Percentiles rank a stretch among this genome's conserved stretches.
phyloP scores from a whole-genome alignment of 2,329 filamentous ascomycete genomes.

The Paecilomyces formosus region DNA sequence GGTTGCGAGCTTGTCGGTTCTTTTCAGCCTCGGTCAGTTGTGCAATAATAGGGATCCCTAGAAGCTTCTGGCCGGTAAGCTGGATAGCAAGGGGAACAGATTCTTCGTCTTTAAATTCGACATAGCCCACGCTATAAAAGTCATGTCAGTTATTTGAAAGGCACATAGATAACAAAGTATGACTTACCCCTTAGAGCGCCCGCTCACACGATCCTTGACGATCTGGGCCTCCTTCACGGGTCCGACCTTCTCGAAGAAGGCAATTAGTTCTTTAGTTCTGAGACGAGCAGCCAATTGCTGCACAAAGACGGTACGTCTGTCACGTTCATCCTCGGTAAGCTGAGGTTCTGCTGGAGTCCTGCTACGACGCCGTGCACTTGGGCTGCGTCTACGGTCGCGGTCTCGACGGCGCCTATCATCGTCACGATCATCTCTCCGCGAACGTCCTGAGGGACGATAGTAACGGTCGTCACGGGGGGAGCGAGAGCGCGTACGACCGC shows the following conservation, averaged over 20 bases:
- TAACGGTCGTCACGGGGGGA: conserved; percentile 58
- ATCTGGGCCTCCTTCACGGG: conserved; percentile 96
- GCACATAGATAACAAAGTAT: conserved; percentile 27
- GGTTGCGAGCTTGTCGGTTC: conserved; percentile 87
- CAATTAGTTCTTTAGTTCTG: conserved; percentile 83
- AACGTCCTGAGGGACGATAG: conserved; percentile 44
- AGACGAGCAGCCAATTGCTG: conserved; percentile 94
- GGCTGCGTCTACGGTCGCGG: conserved; percentile 44
- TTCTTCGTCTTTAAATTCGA: conserved; percentile 96
- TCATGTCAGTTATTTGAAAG: conserved; percentile 3
- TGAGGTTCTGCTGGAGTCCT: conserved; percentile 58
- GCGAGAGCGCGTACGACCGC: conserved; percentile 62
- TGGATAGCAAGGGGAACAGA: conserved; percentile 89
- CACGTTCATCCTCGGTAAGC: conserved; percentile 89
- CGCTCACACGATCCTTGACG: conserved; percentile 93
- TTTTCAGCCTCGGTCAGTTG: conserved; percentile 99
- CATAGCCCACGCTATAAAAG: conserved; percentile 77
- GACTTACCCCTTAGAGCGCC: conserved; percentile 89
- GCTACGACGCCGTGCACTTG: conserved; percentile 32
- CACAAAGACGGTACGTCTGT: conserved; percentile 94
- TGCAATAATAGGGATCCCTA: conserved; percentile 97
- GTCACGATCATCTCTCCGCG: conserved; percentile 42
- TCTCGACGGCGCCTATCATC: conserved; percentile 42
- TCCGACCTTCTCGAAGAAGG: conserved; percentile 92
- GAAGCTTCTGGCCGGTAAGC: conserved; percentile 95